These are phyloP conservation scores for Antrodiella citrinella DNA, from an alignment of 768 basidiomycete genomes.

Conservation along the genomic window DNA sequence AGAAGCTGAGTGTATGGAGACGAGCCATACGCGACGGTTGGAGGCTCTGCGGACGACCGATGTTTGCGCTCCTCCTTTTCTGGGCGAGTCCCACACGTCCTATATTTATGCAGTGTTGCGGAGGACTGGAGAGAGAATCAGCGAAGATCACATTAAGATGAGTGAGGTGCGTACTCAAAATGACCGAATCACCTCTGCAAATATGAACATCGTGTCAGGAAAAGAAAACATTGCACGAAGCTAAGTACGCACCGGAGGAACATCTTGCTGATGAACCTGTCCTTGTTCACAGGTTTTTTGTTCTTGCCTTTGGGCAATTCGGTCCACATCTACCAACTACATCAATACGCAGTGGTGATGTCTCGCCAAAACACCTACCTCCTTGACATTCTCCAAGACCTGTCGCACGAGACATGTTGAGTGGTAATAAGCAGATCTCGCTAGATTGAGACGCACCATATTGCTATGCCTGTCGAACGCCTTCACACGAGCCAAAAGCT, in stretches of 20 bases:
- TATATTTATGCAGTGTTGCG: constrained; percentile 31
- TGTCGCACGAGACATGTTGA: constrained; percentile 28
- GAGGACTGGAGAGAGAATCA: constrained; percentile 46
- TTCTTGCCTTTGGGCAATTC: constrained; percentile 97
- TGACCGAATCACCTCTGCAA: constrained; percentile 90
- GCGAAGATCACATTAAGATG: constrained; percentile 13
- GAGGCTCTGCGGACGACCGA: too few relatives aligned
- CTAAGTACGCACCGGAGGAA: constrained; percentile 70
- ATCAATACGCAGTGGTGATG: too few relatives aligned
- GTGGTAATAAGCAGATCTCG: constrained; percentile 1
- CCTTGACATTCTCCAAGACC: constrained; percentile 98
- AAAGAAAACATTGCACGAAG: constrained; percentile 1
- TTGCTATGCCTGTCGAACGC: constrained; percentile 99
- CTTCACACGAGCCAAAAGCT: constrained; percentile 90
- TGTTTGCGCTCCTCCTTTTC: too few relatives aligned
- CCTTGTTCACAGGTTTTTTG: constrained; percentile 98
- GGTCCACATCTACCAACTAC: constrained; percentile 90
- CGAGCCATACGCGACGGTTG: too few relatives aligned
- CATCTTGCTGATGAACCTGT: constrained; percentile 99
- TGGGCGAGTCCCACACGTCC: too few relatives aligned
- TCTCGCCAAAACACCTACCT: constrained; percentile 52
- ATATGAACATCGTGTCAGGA: constrained; percentile 5
- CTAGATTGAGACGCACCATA: constrained; percentile 69
- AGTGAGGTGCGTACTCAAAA: constrained; percentile 69
- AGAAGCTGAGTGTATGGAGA: too few relatives aligned